A percentile compares a stretch with the other conserved stretches of the same genome.
Conservation (phyloP, 495 filamentous ascomycete species). For the Hypomontagnella monticulosa region DNA sequence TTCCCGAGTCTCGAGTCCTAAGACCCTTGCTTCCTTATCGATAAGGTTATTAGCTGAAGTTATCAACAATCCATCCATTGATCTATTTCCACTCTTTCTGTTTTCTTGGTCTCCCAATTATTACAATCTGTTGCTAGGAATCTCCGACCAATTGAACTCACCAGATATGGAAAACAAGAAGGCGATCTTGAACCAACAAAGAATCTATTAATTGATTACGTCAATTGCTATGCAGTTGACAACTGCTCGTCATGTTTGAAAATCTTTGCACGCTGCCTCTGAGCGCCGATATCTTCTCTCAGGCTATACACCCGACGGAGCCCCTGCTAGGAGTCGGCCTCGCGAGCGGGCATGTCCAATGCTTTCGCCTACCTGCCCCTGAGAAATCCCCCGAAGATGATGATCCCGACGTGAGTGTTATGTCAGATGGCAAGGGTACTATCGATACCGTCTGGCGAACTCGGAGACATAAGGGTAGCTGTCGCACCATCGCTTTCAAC, state of each 20-base stretch:
- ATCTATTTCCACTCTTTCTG: too few relatives aligned
- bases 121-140: too few relatives aligned
- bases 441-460: conserved; percentile 91
- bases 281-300: conserved; percentile 85
- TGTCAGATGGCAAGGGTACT: conserved; percentile 71
- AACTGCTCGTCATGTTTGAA: conserved; percentile 68
- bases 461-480: conserved; percentile 90
- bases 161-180: too few relatives aligned
- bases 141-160: too few relatives aligned
- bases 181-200: not conserved
- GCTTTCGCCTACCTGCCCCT: conserved; percentile 76
- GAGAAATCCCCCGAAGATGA: conserved; percentile 58
- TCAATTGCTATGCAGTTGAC: not conserved
- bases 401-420: conserved; percentile 53
- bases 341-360: conserved; percentile 84
- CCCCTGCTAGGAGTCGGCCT: conserved; percentile 88
- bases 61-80: too few relatives aligned
- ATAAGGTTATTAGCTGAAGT: too few relatives aligned
- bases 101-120: too few relatives aligned
- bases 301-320: conserved; percentile 83
- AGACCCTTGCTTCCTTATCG: too few relatives aligned
- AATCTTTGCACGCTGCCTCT: conserved; percentile 90
- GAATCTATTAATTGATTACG: not conserved
- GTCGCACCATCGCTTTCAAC: conserved; percentile 79
- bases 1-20: too few relatives aligned